A percentile compares a stretch with the other conserved stretches of the same genome.
These are phyloP conservation scores for Eucalyptus globulus DNA, from an alignment of 345 rosid species.

Conservation along the genomic window DNA sequence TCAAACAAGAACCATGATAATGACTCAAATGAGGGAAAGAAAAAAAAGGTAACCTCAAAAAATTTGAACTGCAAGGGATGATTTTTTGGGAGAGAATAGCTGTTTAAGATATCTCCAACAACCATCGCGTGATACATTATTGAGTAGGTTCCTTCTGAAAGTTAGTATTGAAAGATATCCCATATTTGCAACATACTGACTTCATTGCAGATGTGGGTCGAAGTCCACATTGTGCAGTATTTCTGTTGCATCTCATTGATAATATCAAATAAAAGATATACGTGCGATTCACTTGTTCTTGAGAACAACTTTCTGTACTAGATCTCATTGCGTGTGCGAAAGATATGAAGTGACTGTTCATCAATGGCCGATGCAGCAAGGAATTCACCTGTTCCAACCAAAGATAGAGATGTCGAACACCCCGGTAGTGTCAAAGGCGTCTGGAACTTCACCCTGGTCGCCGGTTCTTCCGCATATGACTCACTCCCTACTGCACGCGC, in stretches of 20 bases:
- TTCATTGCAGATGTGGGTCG: not conserved
- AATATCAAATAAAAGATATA: not conserved
- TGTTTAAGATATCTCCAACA: not conserved
- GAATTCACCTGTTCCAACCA: constrained; percentile 71
- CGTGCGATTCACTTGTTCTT: not conserved
- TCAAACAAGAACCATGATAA: not conserved
- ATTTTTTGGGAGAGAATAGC: not conserved
- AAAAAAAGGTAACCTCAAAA: not conserved
- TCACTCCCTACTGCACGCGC: constrained; percentile 40
- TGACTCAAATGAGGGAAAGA: not conserved
- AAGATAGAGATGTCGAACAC: constrained; percentile 37
- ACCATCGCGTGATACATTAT: not conserved
- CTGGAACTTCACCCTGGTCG: constrained; percentile 56
- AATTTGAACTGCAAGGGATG: not conserved
- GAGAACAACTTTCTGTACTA: not conserved
- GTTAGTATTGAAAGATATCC: not conserved
- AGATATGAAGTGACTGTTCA: not conserved
- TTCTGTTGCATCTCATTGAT: not conserved
- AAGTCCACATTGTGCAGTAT: not conserved
- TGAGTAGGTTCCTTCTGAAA: not conserved
- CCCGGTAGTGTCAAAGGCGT: constrained; percentile 52
- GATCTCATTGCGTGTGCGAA: not conserved
- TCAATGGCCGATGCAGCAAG: not conserved
- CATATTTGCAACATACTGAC: not conserved
- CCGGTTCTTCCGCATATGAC: constrained; percentile 47